A percentile compares a stretch with the other conserved stretches of the same genome.
These are phyloP conservation scores for Uromyces viciae-fabae DNA, from an alignment of 1,284 basidiomycete species.

Conservation along the genomic window DNA sequence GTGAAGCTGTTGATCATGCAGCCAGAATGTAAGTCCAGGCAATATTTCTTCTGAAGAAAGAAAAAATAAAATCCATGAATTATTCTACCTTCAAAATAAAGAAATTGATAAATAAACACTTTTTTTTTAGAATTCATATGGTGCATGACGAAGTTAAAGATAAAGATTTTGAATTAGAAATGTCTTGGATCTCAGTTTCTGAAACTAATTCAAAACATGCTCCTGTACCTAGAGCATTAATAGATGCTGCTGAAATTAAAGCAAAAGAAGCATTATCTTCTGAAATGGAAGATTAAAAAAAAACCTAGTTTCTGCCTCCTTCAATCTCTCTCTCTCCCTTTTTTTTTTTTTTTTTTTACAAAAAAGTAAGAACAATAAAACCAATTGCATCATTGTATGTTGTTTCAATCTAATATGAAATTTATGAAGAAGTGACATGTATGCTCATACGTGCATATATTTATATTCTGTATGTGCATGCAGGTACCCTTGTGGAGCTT, in stretches of 20 bases:
- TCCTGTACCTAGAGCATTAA: conserved; percentile 76
- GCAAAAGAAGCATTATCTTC: conserved; percentile 83
- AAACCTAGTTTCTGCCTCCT: too few relatives aligned
- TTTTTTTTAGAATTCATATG: conserved; percentile 73
- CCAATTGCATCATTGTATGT: too few relatives aligned
- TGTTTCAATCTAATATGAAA: too few relatives aligned
- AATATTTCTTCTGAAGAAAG: neutral
- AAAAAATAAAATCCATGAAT: neutral
- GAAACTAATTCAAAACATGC: conserved; percentile 77
- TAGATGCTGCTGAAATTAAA: conserved; percentile 78
- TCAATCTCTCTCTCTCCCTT: neutral
- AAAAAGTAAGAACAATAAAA: too few relatives aligned
- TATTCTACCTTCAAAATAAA: neutral
- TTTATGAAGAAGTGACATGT: too few relatives aligned
- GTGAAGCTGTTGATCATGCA: conserved; percentile 86
- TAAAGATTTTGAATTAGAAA: conserved; percentile 95
- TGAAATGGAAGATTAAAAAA: conserved; percentile 67
- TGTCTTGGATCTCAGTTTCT: conserved; percentile 83
- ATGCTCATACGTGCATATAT: too few relatives aligned
- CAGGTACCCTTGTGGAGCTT: too few relatives aligned
- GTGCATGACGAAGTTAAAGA: conserved; percentile 97
- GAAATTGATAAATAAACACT: neutral
- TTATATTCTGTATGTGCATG: too few relatives aligned
- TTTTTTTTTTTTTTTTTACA: neutral
- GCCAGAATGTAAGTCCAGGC: conserved; percentile 76